Conservation (phyloP, 106 monocot species). For the Dendrobium chrysotoxum region DNA sequence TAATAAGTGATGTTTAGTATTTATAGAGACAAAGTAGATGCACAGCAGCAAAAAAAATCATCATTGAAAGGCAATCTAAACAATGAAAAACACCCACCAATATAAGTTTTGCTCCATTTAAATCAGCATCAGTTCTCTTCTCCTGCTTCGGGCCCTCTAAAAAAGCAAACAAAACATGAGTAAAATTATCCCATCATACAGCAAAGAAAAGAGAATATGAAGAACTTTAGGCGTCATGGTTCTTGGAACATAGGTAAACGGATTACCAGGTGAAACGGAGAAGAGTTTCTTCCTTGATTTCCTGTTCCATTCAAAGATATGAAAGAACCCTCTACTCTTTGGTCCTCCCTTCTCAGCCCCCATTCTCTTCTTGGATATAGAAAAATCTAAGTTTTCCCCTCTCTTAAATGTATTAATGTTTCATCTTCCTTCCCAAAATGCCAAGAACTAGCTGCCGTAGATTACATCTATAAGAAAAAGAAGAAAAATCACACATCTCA, state of each 20-base stretch:
- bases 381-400: neutral
- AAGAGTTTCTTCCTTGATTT: slow-evolving; percentile 89
- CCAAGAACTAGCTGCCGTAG: neutral
- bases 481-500: neutral
- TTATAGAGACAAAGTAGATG: neutral
- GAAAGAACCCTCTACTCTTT: slow-evolving; percentile 66
- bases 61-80: neutral
- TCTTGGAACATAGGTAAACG: neutral
- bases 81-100: slow-evolving; percentile 39
- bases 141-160: slow-evolving; percentile 58
- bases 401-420: neutral
- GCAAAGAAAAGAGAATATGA: neutral
- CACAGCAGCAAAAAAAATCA: neutral
- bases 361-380: slow-evolving; percentile 23
- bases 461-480: neutral
- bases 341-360: slow-evolving; percentile 47
- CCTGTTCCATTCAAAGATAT: slow-evolving; percentile 87
- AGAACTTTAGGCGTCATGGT: neutral
- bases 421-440: neutral
- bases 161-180: neutral
- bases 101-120: slow-evolving; percentile 20
- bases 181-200: neutral
- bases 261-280: slow-evolving; percentile 67
- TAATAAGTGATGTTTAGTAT: neutral
- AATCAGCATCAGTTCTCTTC: slow-evolving; percentile 30